These are phyloP conservation scores for Cladophialophora psammophila DNA, from an alignment of 2,329 filamentous ascomycete genomes.

Conservation along the genomic window DNA sequence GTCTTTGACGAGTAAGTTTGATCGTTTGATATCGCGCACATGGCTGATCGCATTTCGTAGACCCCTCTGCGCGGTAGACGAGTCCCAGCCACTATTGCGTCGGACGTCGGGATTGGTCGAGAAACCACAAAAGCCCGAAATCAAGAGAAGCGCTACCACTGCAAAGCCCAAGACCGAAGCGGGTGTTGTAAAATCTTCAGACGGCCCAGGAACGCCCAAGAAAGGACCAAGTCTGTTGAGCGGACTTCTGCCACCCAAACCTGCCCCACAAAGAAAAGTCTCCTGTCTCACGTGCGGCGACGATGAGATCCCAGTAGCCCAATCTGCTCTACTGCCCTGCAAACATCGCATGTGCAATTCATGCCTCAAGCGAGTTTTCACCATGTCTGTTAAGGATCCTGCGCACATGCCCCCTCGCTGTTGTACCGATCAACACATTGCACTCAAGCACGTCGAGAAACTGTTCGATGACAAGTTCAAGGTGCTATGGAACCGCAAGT, in stretches of 20 bases:
- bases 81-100: slow-evolving; percentile 9
- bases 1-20: slow-evolving; percentile 20
- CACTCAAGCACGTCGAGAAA: slow-evolving; percentile 75
- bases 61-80: slow-evolving; percentile 2
- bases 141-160: slow-evolving; percentile 35
- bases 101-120: slow-evolving; percentile 11
- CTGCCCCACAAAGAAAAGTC: slow-evolving; percentile 57
- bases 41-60: slow-evolving; percentile 12
- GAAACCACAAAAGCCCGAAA: slow-evolving; percentile 21
- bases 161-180: slow-evolving; percentile 22
- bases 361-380: slow-evolving; percentile 78
- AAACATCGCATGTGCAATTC: slow-evolving; percentile 80
- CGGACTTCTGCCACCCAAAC: slow-evolving; percentile 29
- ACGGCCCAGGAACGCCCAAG: slow-evolving; percentile 18
- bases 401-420: slow-evolving; percentile 86
- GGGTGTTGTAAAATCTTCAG: slow-evolving; percentile 16
- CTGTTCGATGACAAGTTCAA: slow-evolving; percentile 79
- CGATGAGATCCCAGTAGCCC: slow-evolving; percentile 69
- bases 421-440: slow-evolving; percentile 76
- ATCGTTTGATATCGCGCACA: not conserved
- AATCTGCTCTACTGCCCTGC: slow-evolving; percentile 76
- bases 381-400: slow-evolving; percentile 76
- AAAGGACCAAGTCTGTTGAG: slow-evolving; percentile 28
- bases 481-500: slow-evolving; percentile 80
- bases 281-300: slow-evolving; percentile 75